Percentiles rank a stretch among this genome's conserved stretches.
Evolutionary conservation across 2,329 filamentous ascomycete genomes (phyloP).

Genomic region (Cladophialophora yegresii): DNA sequence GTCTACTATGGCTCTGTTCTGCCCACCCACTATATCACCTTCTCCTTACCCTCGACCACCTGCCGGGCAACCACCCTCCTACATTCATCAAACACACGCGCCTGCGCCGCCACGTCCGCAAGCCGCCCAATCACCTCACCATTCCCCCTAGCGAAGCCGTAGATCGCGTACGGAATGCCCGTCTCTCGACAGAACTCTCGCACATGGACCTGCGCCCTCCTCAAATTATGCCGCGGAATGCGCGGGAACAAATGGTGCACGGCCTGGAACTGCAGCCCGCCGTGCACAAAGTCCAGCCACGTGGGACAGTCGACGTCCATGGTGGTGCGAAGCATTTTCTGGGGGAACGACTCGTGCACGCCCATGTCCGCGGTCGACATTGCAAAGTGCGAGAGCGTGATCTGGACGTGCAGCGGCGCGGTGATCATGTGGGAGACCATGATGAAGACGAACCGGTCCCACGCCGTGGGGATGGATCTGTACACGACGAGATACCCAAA

Average conservation of each 20-base stretch:
- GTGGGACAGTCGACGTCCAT: conserved; percentile 89
- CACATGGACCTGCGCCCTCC: conserved; percentile 72
- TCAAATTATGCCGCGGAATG: conserved; percentile 81
- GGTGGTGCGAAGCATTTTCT: conserved; percentile 87
- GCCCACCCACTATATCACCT: conserved; percentile 1
- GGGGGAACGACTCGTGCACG: conserved; percentile 79
- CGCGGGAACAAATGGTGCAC: conserved; percentile 84
- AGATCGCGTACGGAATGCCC: conserved; percentile 79
- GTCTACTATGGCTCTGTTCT: too few species aligned
- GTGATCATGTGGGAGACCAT: conserved; percentile 79
- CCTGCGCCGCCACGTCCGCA: conserved; percentile 77
- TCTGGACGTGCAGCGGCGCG: conserved; percentile 82
- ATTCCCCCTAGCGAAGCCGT: conserved; percentile 82
- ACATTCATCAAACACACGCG: conserved; percentile 74
- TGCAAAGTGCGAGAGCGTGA: conserved; percentile 87
- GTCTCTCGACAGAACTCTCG: conserved; percentile 80
- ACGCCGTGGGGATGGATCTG: conserved; percentile 67
- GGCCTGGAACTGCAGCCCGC: conserved; percentile 85
- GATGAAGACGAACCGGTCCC: conserved; percentile 71
- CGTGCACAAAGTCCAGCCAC: conserved; percentile 88
- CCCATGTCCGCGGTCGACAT: conserved; percentile 91
- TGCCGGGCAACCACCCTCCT: conserved; percentile 52
- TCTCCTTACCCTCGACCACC: conserved; percentile 25
- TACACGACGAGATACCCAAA: conserved; percentile 83
- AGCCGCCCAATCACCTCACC: conserved; percentile 75